Conservation (phyloP, 805 yeast genomes). For the Diddensiella transvaalensis region DNA sequence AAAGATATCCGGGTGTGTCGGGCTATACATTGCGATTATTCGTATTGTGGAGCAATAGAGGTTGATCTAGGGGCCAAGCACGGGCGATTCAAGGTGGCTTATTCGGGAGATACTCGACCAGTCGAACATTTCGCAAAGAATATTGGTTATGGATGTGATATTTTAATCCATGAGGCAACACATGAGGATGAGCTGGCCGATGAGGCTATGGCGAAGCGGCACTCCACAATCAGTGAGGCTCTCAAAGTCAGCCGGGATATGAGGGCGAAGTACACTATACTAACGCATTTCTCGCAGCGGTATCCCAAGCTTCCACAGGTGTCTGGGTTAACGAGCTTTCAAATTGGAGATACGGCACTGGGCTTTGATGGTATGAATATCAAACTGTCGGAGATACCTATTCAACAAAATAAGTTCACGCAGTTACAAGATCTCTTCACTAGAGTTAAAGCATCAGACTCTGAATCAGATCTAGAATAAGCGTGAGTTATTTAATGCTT, state of each 20-base stretch:
- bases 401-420: conserved; percentile 14
- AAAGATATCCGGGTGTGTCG: conserved; percentile 52
- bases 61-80: conserved; percentile 43
- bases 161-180: conserved; percentile 91
- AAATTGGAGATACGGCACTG: conserved; percentile 34
- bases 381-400: conserved; percentile 41
- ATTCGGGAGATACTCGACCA: conserved; percentile 96
- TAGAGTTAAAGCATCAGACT: neutral
- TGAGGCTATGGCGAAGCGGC: conserved; percentile 80
- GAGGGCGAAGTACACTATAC: conserved; percentile 64
- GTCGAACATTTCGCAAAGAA: conserved; percentile 53
- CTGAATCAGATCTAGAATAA: neutral
- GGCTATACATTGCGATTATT: conserved; percentile 81
- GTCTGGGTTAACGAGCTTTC: conserved; percentile 11
- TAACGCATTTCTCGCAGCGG: conserved; percentile 93
- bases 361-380: conserved; percentile 69
- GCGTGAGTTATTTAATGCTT: neutral
- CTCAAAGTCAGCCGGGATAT: conserved; percentile 62
- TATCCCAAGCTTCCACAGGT: conserved; percentile 56
- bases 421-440: neutral
- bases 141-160: conserved; percentile 63
- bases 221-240: conserved; percentile 88
- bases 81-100: conserved; percentile 62
- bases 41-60: conserved; percentile 56
- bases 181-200: conserved; percentile 71